Evolutionary conservation across 495 filamentous ascomycete genomes (phyloP).

Genomic region (Penicillium herquei): DNA sequence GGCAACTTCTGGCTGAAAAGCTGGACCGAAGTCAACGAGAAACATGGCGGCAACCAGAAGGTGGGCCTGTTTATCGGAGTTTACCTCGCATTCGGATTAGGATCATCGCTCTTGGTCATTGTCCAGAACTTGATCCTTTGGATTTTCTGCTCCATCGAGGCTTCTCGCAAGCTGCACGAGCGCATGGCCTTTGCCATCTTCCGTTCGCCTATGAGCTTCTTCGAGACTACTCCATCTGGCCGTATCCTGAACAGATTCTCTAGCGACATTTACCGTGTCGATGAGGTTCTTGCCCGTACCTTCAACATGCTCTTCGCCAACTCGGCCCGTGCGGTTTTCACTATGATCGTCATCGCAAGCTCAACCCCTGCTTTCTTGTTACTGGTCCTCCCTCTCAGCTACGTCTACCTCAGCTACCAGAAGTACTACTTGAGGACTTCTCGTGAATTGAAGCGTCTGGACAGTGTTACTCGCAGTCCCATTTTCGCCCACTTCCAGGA

Average conservation of each 20-base stretch:
- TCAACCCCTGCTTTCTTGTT: constrained; percentile 79
- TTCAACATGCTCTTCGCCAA: constrained; percentile 96
- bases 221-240: constrained; percentile 97
- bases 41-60: constrained; percentile 63
- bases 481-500: constrained; percentile 99
- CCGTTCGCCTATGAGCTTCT: constrained; percentile 97
- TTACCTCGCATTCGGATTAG: constrained; percentile 91
- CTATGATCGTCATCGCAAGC: constrained; percentile 77
- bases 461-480: constrained; percentile 91
- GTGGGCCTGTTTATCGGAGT: constrained; percentile 90
- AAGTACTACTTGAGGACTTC: constrained; percentile 96
- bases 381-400: constrained; percentile 76
- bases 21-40: constrained; percentile 80
- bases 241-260: constrained; percentile 97
- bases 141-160: constrained; percentile 99
- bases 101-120: constrained; percentile 81
- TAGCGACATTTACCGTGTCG: constrained; percentile 93
- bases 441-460: constrained; percentile 91
- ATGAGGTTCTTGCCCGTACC: constrained; percentile 89
- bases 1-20: constrained; percentile 91
- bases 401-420: constrained; percentile 89
- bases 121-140: constrained; percentile 92
- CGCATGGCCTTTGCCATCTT: constrained; percentile 98
- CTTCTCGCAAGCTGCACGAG: constrained; percentile 94
- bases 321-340: constrained; percentile 78